Conservation (phyloP, 1,284 basidiomycete genomes). For the Cystobasidium pallidum region DNA sequence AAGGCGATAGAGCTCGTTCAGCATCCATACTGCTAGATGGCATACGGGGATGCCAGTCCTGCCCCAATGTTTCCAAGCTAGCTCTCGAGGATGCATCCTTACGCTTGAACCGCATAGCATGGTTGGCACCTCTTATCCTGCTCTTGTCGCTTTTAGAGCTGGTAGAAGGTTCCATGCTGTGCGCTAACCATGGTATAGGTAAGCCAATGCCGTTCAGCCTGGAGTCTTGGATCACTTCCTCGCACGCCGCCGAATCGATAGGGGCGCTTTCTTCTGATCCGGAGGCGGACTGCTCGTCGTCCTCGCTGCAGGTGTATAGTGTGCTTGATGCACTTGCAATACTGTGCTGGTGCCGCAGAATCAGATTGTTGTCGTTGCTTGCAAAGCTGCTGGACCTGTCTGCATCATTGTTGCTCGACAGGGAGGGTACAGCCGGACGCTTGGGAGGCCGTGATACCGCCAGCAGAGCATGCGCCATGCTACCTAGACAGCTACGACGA, state of each 20-base stretch:
- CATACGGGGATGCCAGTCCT: slow-evolving; percentile 19
- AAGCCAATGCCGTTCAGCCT: slow-evolving; percentile 17
- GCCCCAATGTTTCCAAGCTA: slow-evolving; percentile 9
- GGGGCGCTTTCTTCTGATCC: neutral
- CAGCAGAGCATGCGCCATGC: slow-evolving; percentile 22
- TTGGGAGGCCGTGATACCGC: neutral
- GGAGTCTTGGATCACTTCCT: slow-evolving; percentile 26
- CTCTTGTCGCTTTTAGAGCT: slow-evolving; percentile 9
- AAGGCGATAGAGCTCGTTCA: neutral
- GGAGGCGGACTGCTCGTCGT: slow-evolving; percentile 5
- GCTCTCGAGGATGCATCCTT: slow-evolving; percentile 11
- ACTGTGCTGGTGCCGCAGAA: slow-evolving; percentile 32
- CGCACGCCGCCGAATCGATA: slow-evolving; percentile 7
- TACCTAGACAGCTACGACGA: neutral
- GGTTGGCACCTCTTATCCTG: slow-evolving; percentile 2
- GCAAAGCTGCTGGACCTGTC: slow-evolving; percentile 3
- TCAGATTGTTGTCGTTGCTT: neutral
- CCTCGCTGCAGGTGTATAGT: slow-evolving; percentile 33
- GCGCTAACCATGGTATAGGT: slow-evolving; percentile 20
- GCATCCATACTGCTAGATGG: neutral
- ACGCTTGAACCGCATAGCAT: slow-evolving; percentile 34
- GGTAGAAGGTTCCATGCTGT: neutral
- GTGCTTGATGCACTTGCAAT: slow-evolving; percentile 36
- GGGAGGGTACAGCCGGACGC: neutral
- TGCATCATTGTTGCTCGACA: slow-evolving; percentile 13